Evolutionary conservation across 306 rosid species (phyloP).

Genomic region (Cyamopsis tetragonoloba): DNA sequence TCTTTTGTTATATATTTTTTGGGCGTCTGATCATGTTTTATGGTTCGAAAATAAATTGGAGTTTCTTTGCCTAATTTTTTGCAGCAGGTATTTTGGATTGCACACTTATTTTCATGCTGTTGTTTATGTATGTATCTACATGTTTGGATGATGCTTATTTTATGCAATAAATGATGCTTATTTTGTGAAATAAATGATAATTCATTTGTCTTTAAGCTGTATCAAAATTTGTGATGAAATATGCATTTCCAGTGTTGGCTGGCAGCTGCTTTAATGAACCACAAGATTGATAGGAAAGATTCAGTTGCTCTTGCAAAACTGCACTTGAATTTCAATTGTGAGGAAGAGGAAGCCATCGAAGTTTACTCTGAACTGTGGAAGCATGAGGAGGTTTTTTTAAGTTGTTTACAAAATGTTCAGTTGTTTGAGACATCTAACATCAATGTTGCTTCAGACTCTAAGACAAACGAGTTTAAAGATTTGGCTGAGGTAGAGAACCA

Average conservation of each 20-base stretch:
- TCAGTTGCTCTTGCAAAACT: constrained; percentile 56
- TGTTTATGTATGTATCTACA: constrained; percentile 8
- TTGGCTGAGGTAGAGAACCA: constrained; percentile 19
- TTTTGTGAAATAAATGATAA: constrained; percentile 5
- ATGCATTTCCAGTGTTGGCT: constrained; percentile 65
- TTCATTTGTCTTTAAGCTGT: not conserved
- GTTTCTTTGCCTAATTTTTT: not conserved
- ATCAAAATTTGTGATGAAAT: constrained; percentile 22
- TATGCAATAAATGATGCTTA: not conserved
- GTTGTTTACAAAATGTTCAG: constrained; percentile 24
- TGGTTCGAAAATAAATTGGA: not conserved
- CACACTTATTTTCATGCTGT: not conserved
- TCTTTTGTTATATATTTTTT: not conserved
- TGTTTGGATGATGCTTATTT: constrained; percentile 1
- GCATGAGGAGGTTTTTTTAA: constrained; percentile 34
- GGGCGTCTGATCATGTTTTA: not conserved
- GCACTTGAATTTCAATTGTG: constrained; percentile 55
- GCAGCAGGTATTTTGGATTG: not conserved
- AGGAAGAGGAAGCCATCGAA: constrained; percentile 47
- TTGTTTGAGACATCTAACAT: constrained; percentile 19
- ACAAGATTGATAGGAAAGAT: constrained; percentile 47
- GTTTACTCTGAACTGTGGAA: constrained; percentile 49
- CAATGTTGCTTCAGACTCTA: constrained; percentile 6
- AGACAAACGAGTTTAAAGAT: constrained; percentile 19
- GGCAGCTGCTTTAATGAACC: constrained; percentile 51